These are phyloP conservation scores for Batkoa obscura DNA, from an alignment of 371 early-diverging fungal genomes.

Conservation along the genomic window DNA sequence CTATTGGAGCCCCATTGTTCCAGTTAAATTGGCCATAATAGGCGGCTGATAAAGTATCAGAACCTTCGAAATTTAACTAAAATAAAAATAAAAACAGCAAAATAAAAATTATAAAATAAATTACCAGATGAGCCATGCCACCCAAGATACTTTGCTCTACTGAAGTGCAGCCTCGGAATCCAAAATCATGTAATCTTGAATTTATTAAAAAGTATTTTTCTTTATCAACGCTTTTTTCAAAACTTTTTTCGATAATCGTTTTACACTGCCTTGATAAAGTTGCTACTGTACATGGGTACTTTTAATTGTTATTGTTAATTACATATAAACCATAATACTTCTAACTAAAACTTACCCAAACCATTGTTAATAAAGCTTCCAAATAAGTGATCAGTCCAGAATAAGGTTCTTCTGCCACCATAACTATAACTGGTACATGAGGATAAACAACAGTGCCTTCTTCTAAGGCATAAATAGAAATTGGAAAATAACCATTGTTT, in stretches of 20 bases:
- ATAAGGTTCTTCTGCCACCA: slow-evolving; percentile 47
- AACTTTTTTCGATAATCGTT: slow-evolving; percentile 28
- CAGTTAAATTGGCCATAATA: slow-evolving; percentile 50
- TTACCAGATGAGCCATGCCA: slow-evolving; percentile 54
- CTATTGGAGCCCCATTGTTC: slow-evolving; percentile 49
- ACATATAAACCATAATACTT: not conserved
- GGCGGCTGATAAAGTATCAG: slow-evolving; percentile 56
- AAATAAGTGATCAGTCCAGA: slow-evolving; percentile 59
- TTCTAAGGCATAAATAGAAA: slow-evolving; percentile 43
- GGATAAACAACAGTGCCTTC: slow-evolving; percentile 60
- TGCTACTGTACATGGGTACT: slow-evolving; percentile 69
- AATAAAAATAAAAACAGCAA: not conserved
- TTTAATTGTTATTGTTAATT: not conserved
- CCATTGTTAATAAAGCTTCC: slow-evolving; percentile 58
- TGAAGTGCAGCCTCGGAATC: slow-evolving; percentile 67
- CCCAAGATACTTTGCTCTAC: slow-evolving; percentile 72
- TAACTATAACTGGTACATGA: slow-evolving; percentile 54
- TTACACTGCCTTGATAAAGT: slow-evolving; percentile 47
- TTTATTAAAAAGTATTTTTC: slow-evolving; percentile 16
- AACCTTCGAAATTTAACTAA: slow-evolving; percentile 52
- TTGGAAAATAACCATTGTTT: slow-evolving; percentile 62
- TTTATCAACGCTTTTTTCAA: slow-evolving; percentile 41
- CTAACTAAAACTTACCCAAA: slow-evolving; percentile 30
- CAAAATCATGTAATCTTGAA: slow-evolving; percentile 63
- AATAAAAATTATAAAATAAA: not conserved